These are phyloP conservation scores for Penicillium roqueforti DNA, from an alignment of 495 filamentous ascomycete genomes.

Conservation along the genomic window DNA sequence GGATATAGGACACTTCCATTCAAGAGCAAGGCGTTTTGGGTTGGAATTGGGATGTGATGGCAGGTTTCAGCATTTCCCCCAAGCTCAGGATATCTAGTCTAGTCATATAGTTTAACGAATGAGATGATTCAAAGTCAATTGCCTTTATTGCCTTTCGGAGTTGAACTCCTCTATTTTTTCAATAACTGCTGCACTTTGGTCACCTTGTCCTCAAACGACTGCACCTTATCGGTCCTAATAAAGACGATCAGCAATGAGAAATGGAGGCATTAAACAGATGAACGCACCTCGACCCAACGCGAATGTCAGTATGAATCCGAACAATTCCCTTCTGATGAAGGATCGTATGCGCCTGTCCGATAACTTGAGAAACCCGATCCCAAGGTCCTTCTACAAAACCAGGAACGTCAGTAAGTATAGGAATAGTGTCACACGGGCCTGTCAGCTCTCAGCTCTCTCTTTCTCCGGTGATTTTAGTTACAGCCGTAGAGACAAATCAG, in stretches of 20 bases:
- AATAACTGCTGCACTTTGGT: conserved; percentile 57
- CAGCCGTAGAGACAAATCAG: neutral
- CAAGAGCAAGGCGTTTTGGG: neutral
- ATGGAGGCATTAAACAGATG: neutral
- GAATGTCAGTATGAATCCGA: conserved; percentile 84
- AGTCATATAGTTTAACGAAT: neutral
- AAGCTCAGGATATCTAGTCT: neutral
- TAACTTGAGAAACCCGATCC: conserved; percentile 82
- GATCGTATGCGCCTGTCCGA: conserved; percentile 84
- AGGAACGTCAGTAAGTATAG: neutral
- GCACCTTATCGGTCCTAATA: conserved; percentile 63
- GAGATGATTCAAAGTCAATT: neutral
- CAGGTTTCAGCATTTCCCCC: neutral
- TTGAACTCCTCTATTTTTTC: conserved; percentile 19
- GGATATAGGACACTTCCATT: conserved; percentile 1
- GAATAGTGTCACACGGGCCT: neutral
- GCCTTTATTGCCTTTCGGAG: neutral
- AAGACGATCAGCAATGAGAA: neutral
- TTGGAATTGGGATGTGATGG: neutral
- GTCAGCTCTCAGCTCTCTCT: neutral
- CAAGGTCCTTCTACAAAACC: conserved; percentile 70
- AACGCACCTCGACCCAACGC: conserved; percentile 73
- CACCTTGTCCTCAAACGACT: conserved; percentile 64
- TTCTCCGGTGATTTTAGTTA: neutral
- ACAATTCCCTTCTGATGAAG: conserved; percentile 78